Conservation (phyloP, 192 early-diverging fungal species). For the Backusella psychrophila region DNA sequence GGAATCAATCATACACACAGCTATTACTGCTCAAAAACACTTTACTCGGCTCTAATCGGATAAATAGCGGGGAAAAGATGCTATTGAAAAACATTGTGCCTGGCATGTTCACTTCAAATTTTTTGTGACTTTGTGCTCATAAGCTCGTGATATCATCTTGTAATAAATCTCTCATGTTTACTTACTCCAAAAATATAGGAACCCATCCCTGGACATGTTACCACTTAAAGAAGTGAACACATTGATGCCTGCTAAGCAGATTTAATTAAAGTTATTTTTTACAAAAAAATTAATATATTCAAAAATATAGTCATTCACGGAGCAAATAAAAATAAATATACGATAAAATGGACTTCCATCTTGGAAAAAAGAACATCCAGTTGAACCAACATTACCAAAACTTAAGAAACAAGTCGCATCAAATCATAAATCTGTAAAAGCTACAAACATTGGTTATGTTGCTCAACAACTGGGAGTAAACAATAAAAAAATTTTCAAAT, state of each 20-base stretch:
- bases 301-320: background rate
- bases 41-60: background rate
- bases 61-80: background rate
- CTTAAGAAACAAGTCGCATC: background rate
- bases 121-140: background rate
- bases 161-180: background rate
- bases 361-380: background rate
- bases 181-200: background rate
- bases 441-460: background rate
- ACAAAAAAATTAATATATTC: background rate
- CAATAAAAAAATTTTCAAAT: background rate
- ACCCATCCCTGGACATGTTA: background rate
- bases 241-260: background rate
- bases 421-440: background rate
- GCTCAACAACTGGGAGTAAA: background rate
- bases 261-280: background rate
- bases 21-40: background rate
- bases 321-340: background rate
- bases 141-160: background rate
- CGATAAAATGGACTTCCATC: background rate
- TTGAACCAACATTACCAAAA: background rate
- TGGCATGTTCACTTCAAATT: background rate
- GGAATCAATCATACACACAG: background rate
- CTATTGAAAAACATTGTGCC: background rate
- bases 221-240: constrained; percentile 1